phyloP scores from a whole-genome alignment of 345 rosid species.

The Conringia planisiliqua region DNA sequence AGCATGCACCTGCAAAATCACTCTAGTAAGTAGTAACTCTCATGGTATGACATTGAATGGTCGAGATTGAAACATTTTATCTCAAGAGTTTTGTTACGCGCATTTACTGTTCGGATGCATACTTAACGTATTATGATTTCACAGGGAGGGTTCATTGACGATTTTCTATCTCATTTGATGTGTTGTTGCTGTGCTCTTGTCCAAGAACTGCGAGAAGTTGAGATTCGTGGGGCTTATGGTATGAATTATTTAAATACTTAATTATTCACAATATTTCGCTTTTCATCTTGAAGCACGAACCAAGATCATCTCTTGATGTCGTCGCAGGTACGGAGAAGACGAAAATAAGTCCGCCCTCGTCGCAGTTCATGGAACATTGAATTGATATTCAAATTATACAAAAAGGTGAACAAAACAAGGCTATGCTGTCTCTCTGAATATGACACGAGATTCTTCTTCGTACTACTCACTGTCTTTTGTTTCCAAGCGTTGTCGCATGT shows the following conservation, averaged over 20 bases:
- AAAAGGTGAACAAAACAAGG: slow-evolving; percentile 18
- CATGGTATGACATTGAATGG: background rate
- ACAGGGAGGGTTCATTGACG: slow-evolving; percentile 91
- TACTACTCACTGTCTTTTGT: background rate
- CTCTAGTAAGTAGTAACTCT: background rate
- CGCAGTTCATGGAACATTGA: slow-evolving; percentile 78
- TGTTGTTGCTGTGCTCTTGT: slow-evolving; percentile 99
- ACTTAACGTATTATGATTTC: background rate
- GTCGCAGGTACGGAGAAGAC: slow-evolving; percentile 79
- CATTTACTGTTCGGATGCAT: background rate
- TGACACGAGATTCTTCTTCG: slow-evolving; percentile 24
- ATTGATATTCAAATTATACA: background rate
- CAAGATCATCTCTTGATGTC: slow-evolving; percentile 5
- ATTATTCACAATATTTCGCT: background rate
- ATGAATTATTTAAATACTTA: slow-evolving; percentile 10
- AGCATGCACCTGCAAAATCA: background rate
- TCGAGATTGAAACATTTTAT: background rate
- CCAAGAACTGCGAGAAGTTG: slow-evolving; percentile 97
- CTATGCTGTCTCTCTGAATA: background rate
- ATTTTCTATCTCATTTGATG: slow-evolving; percentile 94
- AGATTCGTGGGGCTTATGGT: slow-evolving; percentile 79
- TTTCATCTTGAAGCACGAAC: background rate
- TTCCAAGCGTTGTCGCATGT: slow-evolving; percentile 15
- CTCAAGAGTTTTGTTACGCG: background rate
- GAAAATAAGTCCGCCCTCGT: slow-evolving; percentile 68